Base-by-base conservation (phyloP, 139 green algal species). In the Yamagishiella unicocca region DNA sequence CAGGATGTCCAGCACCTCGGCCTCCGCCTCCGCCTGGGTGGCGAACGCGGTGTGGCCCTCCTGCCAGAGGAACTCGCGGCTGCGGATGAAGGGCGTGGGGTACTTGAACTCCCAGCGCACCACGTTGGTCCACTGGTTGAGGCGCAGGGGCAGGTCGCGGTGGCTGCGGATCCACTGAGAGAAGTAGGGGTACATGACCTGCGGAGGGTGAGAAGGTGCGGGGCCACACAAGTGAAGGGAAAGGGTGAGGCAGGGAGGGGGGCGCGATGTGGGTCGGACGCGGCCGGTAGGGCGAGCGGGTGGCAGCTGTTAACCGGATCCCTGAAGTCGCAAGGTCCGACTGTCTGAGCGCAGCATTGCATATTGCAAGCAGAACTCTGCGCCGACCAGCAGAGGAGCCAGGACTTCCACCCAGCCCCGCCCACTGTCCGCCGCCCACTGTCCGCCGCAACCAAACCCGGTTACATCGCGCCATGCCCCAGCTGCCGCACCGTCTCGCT, bases 101-200 rank as follows among this genome's bases (percentile, higher is more conserved):
- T 99, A 95, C 92, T 99, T 99, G 95, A 99, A 99, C 94, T 99
- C 98, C 98, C 98, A 99, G 38, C 98, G 95, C 90, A 99, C 97
- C 75, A 99, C 97, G 88, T 98, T 99, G 88, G 96, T 99, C 98
- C 98, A 99, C 94, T 99, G 98, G 93, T 99, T 99, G 24, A 99
- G 92, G 50, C 95, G 95, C 86, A 99, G 90, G 6, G 98, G 98
- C 90, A 99, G 94, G 93, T 99, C 98, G 75, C 98, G 92, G 94
- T 99, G 97, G 81, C 85, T 96, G 58, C 96, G 95, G 85, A 99
- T 99, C 98, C 98, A 99, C 85, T 99, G 95, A 54, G 96, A 93
- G 78, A 97, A 99, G 91, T 96, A 96, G 17, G 97, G 97, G 94
- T 99, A 99, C 97, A 99, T 99, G 8, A 98, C 95, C 92, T 95